A percentile compares a stretch with the other conserved stretches of the same genome.
Conservation (phyloP, 1,139 yeast genomes). For the Debaryomyces coudertii region DNA sequence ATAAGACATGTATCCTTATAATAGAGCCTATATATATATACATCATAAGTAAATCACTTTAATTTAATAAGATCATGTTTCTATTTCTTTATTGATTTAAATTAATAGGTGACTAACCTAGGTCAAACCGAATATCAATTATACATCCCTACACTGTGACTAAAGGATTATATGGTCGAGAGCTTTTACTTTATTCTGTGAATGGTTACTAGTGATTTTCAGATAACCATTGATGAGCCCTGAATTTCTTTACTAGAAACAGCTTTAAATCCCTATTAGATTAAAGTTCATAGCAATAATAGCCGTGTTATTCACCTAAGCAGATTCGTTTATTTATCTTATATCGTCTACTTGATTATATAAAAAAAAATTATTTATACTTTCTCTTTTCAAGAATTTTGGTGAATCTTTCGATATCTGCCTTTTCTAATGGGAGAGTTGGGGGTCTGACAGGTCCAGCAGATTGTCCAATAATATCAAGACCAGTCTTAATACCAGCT, state of each 20-base stretch:
- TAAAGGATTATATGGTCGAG: no score
- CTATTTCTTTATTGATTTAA: no score
- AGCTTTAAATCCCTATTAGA: background rate
- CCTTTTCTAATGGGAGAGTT: conserved; percentile 16
- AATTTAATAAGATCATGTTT: background rate
- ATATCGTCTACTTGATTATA: background rate
- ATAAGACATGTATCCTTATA: background rate
- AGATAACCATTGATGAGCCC: background rate
- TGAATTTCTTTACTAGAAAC: no score
- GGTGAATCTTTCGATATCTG: conserved; percentile 15
- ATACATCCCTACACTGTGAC: background rate
- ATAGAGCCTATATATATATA: background rate
- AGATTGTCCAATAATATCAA: conserved; percentile 18
- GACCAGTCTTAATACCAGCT: conserved; percentile 21
- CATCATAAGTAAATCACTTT: background rate
- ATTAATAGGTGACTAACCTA: no score
- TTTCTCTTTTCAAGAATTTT: conserved; percentile 17
- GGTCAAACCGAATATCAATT: background rate
- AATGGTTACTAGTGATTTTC: background rate
- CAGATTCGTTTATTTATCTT: no score
- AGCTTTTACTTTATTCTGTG: no score
- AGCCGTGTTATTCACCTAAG: no score
- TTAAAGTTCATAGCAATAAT: background rate
- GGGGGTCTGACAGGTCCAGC: conserved; percentile 20
- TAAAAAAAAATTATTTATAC: conserved; percentile 12